These are phyloP conservation scores for Auricularia sp. DNA, from an alignment of 768 basidiomycete species.

Conservation along the genomic window DNA sequence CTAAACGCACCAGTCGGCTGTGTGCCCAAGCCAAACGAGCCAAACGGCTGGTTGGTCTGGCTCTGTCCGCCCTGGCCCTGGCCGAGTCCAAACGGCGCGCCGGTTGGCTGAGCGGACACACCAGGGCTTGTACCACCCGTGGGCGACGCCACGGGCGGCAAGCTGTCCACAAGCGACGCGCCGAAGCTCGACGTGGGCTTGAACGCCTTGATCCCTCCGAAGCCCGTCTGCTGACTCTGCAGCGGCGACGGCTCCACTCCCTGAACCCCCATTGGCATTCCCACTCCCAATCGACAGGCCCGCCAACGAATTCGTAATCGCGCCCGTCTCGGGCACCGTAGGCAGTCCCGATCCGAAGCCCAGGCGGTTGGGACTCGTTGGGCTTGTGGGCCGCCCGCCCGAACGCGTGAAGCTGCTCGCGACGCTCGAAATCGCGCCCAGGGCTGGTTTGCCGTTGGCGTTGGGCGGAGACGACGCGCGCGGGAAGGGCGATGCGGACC, in stretches of 20 bases:
- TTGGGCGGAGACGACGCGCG: neutral
- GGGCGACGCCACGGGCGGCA: conserved; percentile 54
- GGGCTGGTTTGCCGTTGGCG: conserved; percentile 9
- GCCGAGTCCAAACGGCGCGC: neutral
- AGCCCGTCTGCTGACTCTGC: conserved; percentile 40
- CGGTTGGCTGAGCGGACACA: neutral
- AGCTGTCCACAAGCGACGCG: conserved; percentile 55
- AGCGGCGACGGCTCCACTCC: conserved; percentile 17
- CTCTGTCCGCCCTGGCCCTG: neutral
- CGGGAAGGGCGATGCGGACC: conserved; percentile 18
- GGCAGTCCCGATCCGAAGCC: neutral
- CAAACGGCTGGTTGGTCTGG: too few species aligned
- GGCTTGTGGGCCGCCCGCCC: conserved; percentile 14
- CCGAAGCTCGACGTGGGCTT: conserved; percentile 78
- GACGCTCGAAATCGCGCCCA: conserved; percentile 49
- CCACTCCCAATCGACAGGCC: neutral
- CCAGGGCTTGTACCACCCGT: neutral
- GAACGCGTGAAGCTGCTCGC: conserved; percentile 61
- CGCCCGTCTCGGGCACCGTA: neutral
- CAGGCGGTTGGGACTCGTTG: neutral
- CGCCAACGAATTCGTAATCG: neutral
- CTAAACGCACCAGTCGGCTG: neutral
- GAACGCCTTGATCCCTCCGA: conserved; percentile 63
- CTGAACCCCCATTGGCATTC: neutral
- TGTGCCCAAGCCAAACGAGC: neutral